Conservation (phyloP, 1,284 basidiomycete species). For the Leucoagaricus sp. region DNA sequence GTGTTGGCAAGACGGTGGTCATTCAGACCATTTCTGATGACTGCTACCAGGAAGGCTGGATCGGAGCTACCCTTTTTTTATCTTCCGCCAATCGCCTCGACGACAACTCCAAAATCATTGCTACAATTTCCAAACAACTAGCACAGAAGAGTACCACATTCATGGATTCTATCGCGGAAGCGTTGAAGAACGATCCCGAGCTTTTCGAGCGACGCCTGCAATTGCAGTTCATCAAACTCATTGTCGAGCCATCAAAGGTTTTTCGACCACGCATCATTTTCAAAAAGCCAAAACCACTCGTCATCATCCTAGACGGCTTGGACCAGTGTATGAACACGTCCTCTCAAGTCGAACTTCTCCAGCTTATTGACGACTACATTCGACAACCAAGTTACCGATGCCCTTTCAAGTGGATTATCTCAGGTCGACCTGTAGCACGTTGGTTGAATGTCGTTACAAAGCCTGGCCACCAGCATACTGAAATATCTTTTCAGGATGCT, state of each 20-base stretch:
- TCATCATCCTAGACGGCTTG: constrained; percentile 6
- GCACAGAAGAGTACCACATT: background rate
- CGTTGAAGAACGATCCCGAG: background rate
- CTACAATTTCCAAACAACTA: background rate
- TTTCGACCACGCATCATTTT: background rate
- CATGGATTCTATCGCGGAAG: background rate
- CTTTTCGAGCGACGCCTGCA: background rate
- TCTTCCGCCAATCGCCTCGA: background rate
- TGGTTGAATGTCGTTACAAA: background rate
- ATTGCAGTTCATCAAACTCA: background rate
- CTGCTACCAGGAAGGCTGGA: background rate
- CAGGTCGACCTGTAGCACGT: background rate
- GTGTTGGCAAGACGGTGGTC: background rate
- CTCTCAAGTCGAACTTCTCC: background rate
- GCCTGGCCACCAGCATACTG: background rate
- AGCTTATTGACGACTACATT: background rate
- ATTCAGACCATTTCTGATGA: background rate
- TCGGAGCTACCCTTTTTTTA: constrained; percentile 1
- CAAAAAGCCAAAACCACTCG: background rate
- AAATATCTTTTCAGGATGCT: background rate
- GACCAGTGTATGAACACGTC: background rate
- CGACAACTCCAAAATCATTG: background rate
- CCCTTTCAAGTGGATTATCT: constrained; percentile 3
- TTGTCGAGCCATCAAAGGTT: background rate
- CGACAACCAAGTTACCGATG: background rate